Base-by-base conservation (phyloP, 805 yeast genomes). In the Candida parachauliodes region DNA sequence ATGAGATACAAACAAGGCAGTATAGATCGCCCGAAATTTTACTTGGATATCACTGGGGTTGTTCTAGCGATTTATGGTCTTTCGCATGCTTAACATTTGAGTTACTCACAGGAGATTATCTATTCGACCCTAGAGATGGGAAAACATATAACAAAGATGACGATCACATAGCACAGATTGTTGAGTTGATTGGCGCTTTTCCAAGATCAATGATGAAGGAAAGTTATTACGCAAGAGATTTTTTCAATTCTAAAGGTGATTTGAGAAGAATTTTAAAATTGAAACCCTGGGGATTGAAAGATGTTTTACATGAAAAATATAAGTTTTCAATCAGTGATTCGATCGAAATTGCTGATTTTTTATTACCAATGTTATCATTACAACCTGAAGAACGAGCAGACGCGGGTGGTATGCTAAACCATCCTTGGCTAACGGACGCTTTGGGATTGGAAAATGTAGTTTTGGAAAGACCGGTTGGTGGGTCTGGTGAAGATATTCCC, bases 51-150 rank as follows among this genome's bases (percentile, higher is more conserved):
- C 70, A 76, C 22, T 93, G 98, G 98, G 98, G 98, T 1, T 88
- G 95, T 36, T 80, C 91, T 38, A 82, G 94, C 1, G 98, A 93
- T 61, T 74, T 91, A 33, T 93, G 98, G 98, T 85, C 96, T n/a
- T 70, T 85, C 51, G 97, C 95, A 0, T 89, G 98, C 62, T 63
- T 93, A 51, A 70, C 85, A 1, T 93, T 93, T 62, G 98, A 93
- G 64, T 70, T 93, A 17, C 60, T 91, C 30, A 91, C 98, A 0
- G 98, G 98, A 3, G 98, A 91, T 60, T 89, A 89, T 52, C 60
- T 93, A 34, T 93, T 91, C 59, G 97, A 91, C 57, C 98, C 98
- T 4, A 76, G 79, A 36, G 77, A 77, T 44, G 88, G 89, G 1
- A 77, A 75, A 39, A 68, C 83, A 4, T 91, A 87, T 61, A 58